Evolutionary conservation across 148 eudicot species (phyloP), one percentile per base, ranked within the genome.

Genomic region (Rhododendron ferrugineum): DNA sequence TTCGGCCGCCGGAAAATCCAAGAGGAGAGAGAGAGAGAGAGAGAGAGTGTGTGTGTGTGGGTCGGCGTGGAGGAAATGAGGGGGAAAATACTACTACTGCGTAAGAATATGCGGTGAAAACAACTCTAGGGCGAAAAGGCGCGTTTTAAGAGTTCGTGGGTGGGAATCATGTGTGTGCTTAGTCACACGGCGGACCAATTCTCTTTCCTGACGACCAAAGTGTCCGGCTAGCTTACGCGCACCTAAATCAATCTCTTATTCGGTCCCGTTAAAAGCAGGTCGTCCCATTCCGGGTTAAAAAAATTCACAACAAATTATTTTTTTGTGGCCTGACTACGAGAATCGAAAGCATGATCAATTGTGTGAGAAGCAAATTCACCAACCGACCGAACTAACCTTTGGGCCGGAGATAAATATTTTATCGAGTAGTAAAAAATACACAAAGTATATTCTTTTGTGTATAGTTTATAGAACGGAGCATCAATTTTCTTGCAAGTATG

Each of bases 271-370:
- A 40, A 40, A 40, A 40, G 6, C 1, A 40, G 44, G 42, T 40
- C 6, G 0, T 5, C 0, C 0, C 44, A 40, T 6, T 7, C 6
- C 44, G 7, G 44, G 44, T 0, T 6, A 0, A 15, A 2, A 6
- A 9, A 2, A 1, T 46, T 46, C 49, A 40, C 44, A 46, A 46
- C 0, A 46, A 46, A 46, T 46, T 46, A 46, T 0, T 9, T 46
- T 46, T 9, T 10, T 46, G 7, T 0, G 7, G 0, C 0, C 6
- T 6, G 6, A 40, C 44, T 0, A 40, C 11, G 1, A 46, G 11
- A 46, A 46, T 46, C 11, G 11, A 46, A 46, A 46, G 9, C 2
- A 7, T 1, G 11, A 7, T 46, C 11, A 10, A 46, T 46, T 9
- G 2, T 46, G 2, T 46, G 11, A 0, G 11, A 0, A 46, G 49